Percentiles rank a stretch among this genome's conserved stretches.
Conservation (phyloP, 83 land plant genomes). For the Picea mariana region DNA sequence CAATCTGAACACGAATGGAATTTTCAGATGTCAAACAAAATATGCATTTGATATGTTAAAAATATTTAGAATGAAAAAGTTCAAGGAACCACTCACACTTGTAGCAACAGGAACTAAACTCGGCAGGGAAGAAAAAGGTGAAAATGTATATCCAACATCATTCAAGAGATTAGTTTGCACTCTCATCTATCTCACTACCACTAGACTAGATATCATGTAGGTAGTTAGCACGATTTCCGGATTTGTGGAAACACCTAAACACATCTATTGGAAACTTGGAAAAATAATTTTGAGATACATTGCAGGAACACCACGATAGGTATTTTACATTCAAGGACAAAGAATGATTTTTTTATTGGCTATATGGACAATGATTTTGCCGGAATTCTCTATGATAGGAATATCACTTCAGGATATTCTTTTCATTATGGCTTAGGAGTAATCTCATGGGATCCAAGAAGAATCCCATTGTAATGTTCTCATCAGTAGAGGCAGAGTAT, state of each 20-base stretch:
- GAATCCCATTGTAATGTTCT: neutral
- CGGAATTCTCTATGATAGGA: neutral
- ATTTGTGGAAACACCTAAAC: conserved; percentile 4
- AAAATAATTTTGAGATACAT: conserved; percentile 16
- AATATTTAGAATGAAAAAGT: conserved; percentile 2
- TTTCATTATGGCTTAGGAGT: neutral
- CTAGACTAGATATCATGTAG: conserved; percentile 7
- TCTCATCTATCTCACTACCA: conserved; percentile 10
- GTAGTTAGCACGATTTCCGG: neutral
- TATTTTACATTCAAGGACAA: neutral
- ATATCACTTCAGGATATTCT: neutral
- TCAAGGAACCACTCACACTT: neutral
- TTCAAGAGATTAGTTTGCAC: conserved; percentile 17
- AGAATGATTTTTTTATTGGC: neutral
- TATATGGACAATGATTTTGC: neutral
- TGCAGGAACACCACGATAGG: neutral
- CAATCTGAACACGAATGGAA: neutral
- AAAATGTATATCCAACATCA: neutral
- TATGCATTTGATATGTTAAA: neutral
- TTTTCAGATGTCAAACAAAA: neutral
- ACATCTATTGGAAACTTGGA: neutral
- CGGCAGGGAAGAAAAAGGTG: neutral
- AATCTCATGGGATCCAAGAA: neutral
- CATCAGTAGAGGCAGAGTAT: neutral
- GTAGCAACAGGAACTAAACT: neutral